Percentiles rank a stretch among this genome's conserved stretches.
Conservation (phyloP, 2,329 filamentous ascomycete genomes). For the Fusarium brachygibbosum region DNA sequence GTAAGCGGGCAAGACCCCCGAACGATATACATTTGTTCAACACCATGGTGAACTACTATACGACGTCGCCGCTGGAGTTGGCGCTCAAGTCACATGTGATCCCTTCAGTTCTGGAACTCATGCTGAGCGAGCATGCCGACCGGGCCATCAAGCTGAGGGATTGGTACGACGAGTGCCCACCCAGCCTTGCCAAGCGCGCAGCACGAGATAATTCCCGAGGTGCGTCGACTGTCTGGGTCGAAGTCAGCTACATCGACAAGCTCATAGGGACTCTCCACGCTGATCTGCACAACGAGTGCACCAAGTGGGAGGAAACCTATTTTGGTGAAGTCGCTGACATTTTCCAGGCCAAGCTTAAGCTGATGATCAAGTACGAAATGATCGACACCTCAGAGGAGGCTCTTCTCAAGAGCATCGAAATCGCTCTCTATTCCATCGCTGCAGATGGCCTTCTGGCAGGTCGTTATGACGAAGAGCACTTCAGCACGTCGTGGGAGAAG, state of each 20-base stretch:
- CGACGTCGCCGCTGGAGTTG: not conserved
- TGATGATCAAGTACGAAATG: conserved; percentile 24
- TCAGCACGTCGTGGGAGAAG: conserved; percentile 6
- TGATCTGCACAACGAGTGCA: not conserved
- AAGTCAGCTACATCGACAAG: not conserved
- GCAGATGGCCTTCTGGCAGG: not conserved
- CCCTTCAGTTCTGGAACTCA: conserved; percentile 15
- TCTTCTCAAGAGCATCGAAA: not conserved
- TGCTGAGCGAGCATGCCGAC: conserved; percentile 7
- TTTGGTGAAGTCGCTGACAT: conserved; percentile 16
- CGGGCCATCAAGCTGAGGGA: not conserved
- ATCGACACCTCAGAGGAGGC: conserved; percentile 8
- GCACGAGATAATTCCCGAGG: too few species aligned
- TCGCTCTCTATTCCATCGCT: not conserved
- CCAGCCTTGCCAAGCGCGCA: not conserved
- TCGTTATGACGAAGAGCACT: not conserved
- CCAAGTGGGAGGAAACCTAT: conserved; percentile 2
- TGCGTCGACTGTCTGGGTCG: not conserved
- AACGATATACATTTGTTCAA: too few species aligned
- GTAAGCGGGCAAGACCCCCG: too few species aligned
- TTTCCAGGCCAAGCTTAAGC: conserved; percentile 22
- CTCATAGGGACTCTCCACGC: conserved; percentile 1
- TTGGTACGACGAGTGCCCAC: not conserved
- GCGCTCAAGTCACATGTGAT: conserved; percentile 16
- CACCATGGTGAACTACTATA: not conserved